Base-by-base conservation (phyloP, 352 stramenopile species). In the Phytopythium sindhum region DNA sequence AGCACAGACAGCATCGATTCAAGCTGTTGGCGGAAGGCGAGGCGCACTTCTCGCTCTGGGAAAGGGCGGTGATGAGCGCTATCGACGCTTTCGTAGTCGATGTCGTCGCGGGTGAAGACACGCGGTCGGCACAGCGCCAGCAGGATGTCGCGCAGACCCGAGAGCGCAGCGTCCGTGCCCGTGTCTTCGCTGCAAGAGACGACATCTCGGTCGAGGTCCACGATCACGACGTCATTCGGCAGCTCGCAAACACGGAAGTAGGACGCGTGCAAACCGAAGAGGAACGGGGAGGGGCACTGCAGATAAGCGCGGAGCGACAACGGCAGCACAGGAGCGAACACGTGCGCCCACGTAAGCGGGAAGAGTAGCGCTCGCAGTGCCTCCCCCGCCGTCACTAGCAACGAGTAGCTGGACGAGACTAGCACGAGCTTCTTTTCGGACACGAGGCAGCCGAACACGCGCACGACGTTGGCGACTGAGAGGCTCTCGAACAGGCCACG, bases 401-500 rank as follows among this genome's bases (percentile, higher is more conserved):
- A 64, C 3, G 81, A 90, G 56, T 88, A 89, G 31, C 79, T 87
- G 0, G 80, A 88, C 0, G 78, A 74, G 0, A 94, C 80, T 3
- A 94, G 65, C 44, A 92, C 66, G n/a, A 94, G 71, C 57, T 92
- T 88, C 57, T 86, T 88, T 56, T 94, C 83, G 44, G 86, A 63
- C 26, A 94, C 41, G 9, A 80, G 73, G 24, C 89, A 74, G 2
- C 80, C 75, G 35, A 94, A 81, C 9, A 93, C 69, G 10, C 74
- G 76, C 57, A 92, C 69, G 7, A 89, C 63, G 57, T 91, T 70
- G 2, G 76, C 75, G 45, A 89, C 62, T 4, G 81, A 88, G 0
- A 90, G 66, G 53, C 70, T 78, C 19, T 89, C 81, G 48, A 89
- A 86, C 4, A 89, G 55, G 64, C 89, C 77, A 12, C 75, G 58